Evolutionary conservation across 495 filamentous ascomycete genomes (phyloP).

Genomic region (Talaromyces proteolyticus): DNA sequence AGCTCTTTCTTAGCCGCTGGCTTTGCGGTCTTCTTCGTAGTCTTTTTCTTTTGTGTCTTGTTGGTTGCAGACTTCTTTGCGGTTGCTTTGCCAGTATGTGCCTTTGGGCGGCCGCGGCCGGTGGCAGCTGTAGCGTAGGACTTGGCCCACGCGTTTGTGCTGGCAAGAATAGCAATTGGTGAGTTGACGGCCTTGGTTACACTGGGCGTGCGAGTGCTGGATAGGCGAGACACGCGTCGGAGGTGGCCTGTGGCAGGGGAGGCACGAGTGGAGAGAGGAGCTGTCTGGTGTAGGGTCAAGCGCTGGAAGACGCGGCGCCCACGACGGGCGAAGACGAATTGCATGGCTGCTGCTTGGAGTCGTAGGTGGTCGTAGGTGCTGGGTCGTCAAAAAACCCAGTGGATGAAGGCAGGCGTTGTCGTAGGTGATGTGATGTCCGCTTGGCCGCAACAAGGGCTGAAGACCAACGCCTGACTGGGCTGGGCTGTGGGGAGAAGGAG

Average conservation of each 20-base stretch:
- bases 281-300: background rate
- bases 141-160: background rate
- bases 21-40: background rate
- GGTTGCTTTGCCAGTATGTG: background rate
- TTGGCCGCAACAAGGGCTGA: no score
- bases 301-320: slow-evolving; percentile 5
- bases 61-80: background rate
- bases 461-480: background rate
- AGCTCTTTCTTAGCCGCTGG: slow-evolving; percentile 7
- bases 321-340: slow-evolving; percentile 6
- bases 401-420: background rate
- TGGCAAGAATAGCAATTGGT: background rate
- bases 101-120: slow-evolving; percentile 1
- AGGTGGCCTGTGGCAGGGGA: slow-evolving; percentile 1
- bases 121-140: background rate
- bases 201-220: background rate
- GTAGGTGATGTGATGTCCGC: background rate
- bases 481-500: no score
- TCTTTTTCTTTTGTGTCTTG: background rate
- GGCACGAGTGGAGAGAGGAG: slow-evolving; percentile 4
- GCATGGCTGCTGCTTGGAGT: slow-evolving; percentile 1
- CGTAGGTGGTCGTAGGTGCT: background rate
- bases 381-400: no score
- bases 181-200: background rate
- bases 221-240: background rate